Conservation (phyloP, 2,329 filamentous ascomycete species). For the Orbilia oligospora region DNA sequence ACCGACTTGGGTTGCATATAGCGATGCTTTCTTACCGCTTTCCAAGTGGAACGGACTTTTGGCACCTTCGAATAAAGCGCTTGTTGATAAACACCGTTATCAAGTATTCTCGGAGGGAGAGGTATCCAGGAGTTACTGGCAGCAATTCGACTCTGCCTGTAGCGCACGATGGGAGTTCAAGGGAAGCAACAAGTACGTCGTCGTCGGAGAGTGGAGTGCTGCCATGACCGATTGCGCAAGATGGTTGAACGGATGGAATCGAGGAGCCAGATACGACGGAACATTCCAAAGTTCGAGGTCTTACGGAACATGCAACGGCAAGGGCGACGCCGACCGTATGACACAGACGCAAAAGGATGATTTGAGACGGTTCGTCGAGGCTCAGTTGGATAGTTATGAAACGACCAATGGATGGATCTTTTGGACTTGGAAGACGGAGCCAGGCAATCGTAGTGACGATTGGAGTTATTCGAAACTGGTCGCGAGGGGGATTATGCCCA, state of each 20-base stretch:
- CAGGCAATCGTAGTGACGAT: conserved; percentile 70
- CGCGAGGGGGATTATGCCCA: conserved; percentile 26
- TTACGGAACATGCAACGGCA: conserved; percentile 41
- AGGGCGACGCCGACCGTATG: conserved; percentile 22
- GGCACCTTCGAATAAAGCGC: conserved; percentile 71
- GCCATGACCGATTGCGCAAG: conserved; percentile 76
- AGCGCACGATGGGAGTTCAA: conserved; percentile 70
- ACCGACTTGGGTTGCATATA: conserved; percentile 72
- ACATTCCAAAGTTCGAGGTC: conserved; percentile 71
- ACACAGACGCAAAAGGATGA: conserved; percentile 44
- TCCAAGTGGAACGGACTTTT: conserved; percentile 75
- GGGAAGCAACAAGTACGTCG: conserved; percentile 75
- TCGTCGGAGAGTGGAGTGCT: conserved; percentile 79
- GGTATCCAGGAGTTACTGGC: conserved; percentile 70
- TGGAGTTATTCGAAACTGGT: conserved; percentile 53
- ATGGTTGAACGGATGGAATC: conserved; percentile 72
- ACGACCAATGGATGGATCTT: conserved; percentile 72
- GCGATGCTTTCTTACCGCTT: conserved; percentile 73
- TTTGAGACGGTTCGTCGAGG: conserved; percentile 68
- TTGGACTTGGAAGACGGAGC: conserved; percentile 75
- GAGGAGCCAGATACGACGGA: conserved; percentile 74
- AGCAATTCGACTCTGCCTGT: conserved; percentile 74
- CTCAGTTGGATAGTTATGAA: conserved; percentile 72
- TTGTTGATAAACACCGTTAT: conserved; percentile 80
- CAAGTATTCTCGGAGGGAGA: conserved; percentile 74